Evolutionary conservation across 2,329 filamentous ascomycete genomes (phyloP).

Genomic region (Elsinoe fawcettii): DNA sequence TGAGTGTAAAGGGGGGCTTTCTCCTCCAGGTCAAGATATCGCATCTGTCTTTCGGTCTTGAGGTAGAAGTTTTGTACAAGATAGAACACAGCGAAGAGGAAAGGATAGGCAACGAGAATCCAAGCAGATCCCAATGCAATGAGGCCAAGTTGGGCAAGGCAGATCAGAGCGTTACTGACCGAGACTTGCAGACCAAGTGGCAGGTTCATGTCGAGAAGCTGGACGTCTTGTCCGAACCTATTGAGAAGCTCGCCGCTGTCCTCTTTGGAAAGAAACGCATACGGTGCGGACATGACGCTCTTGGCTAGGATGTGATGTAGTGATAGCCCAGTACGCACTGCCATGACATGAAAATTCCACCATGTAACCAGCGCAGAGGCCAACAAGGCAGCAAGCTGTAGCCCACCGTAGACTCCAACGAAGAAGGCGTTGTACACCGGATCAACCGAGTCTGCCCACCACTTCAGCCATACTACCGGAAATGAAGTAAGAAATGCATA

Average conservation of each 20-base stretch:
- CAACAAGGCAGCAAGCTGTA: conserved; percentile 22
- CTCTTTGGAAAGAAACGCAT: conserved; percentile 35
- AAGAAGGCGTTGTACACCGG: conserved; percentile 28
- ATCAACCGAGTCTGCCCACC: conserved; percentile 40
- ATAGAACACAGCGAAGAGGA: conserved; percentile 33
- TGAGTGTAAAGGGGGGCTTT: conserved; percentile 45
- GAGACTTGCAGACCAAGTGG: conserved; percentile 14
- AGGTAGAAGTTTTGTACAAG: conserved; percentile 41
- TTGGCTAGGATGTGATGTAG: conserved; percentile 27
- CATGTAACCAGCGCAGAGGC: neutral
- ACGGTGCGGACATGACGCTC: conserved; percentile 16
- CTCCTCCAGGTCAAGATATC: conserved; percentile 47
- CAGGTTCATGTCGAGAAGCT: conserved; percentile 39
- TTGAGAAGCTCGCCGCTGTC: conserved; percentile 38
- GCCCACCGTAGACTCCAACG: conserved; percentile 22
- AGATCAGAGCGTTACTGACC: conserved; percentile 6
- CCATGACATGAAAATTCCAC: neutral
- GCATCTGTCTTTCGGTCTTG: conserved; percentile 41
- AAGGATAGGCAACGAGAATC: conserved; percentile 34
- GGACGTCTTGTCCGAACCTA: conserved; percentile 41
- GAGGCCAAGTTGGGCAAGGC: conserved; percentile 21
- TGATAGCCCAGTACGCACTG: conserved; percentile 20
- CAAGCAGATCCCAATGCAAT: conserved; percentile 36
- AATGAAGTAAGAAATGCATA: conserved; percentile 31
- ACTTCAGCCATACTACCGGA: conserved; percentile 38